Base-by-base conservation (phyloP, 139 green algal species). In the Monoraphidium neglectum region DNA sequence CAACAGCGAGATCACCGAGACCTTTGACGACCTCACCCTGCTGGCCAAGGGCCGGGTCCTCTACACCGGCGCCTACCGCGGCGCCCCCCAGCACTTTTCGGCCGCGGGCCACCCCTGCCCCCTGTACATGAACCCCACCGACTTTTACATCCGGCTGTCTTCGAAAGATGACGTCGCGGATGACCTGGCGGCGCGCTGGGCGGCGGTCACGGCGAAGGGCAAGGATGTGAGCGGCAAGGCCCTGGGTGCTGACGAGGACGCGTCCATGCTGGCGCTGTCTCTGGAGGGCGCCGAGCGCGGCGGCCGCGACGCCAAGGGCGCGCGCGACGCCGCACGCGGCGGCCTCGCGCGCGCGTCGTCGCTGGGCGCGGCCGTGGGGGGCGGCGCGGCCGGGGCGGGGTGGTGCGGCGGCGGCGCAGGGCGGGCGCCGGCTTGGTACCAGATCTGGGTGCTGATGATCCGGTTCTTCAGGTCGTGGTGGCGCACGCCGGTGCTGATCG, bases 21-120 rank as follows among this genome's bases (percentile, higher is more conserved):
- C 95, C 72, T 93, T 98, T 70, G 92, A 97, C 67, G 36, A 38
- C 36, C 70, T 97, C 30, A 78, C 94, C 2, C 84, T 98, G 37
- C 68, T 98, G 30, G 85, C 79, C 13, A 60, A 26, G 21, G 84
- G 81, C 15, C 78, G 73, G 30, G 59, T 81, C 13, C 64, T 87
- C 65, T 88, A 84, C 72, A 53, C 63, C 56, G 78, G 82, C n/a
- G n/a, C n/a, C n/a, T n/a, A n/a, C n/a, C n/a, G n/a, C n/a, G 67
- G 67, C 0, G 80, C 88, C 0, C 81, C 92, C 0, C 36, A 32
- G n/a, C 87, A 80, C 75, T 95, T 95, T 56, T 76, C 67, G 0
- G n/a, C 4, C 0, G 70, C 54, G 4, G 90, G 90, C 13, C 83
- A 77, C 77, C 36, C 51, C 57, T 87, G 80, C 80, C 87, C 87